These are phyloP conservation scores for Artemisia tridentata DNA, from an alignment of 129 eudicot genomes.

Conservation along the genomic window DNA sequence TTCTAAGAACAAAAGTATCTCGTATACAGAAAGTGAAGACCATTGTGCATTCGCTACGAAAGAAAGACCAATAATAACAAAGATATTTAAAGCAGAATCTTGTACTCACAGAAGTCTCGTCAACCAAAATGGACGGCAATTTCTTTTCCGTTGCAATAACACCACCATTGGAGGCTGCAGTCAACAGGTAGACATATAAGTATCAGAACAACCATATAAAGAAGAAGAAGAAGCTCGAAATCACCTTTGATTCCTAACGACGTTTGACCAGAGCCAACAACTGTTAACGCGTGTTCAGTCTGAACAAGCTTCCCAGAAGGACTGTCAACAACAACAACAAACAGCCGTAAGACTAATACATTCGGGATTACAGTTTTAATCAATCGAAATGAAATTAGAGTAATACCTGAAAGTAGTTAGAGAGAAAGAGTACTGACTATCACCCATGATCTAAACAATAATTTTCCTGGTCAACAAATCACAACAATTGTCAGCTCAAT, in stretches of 20 bases:
- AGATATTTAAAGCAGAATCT: not conserved
- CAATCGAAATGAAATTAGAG: no score
- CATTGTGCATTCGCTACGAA: not conserved
- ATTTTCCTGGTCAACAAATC: no score
- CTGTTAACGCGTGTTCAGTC: slow-evolving; percentile 92
- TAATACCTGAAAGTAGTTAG: slow-evolving; percentile 99
- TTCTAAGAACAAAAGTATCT: no score
- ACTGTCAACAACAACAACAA: slow-evolving; percentile 40
- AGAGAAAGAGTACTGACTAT: slow-evolving; percentile 93
- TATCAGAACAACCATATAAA: not conserved
- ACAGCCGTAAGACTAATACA: no score
- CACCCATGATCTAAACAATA: slow-evolving; percentile 55
- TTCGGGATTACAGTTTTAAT: no score
- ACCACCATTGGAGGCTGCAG: slow-evolving; percentile 97
- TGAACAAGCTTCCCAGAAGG: slow-evolving; percentile 99
- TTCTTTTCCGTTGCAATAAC: slow-evolving; percentile 99
- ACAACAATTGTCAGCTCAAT: no score
- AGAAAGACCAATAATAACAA: not conserved
- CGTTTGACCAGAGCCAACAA: slow-evolving; percentile 97
- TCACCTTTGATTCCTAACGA: slow-evolving; percentile 91
- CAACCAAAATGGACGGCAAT: slow-evolving; percentile 90
- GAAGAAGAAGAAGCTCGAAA: not conserved
- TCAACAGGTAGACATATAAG: slow-evolving; percentile 19
- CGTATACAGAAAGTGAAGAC: not conserved
- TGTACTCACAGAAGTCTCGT: slow-evolving; percentile 90